Percentiles rank a stretch among this genome's conserved stretches.
Conservation (phyloP, 129 eudicot genomes). For the Gnaphalium uliginosum region DNA sequence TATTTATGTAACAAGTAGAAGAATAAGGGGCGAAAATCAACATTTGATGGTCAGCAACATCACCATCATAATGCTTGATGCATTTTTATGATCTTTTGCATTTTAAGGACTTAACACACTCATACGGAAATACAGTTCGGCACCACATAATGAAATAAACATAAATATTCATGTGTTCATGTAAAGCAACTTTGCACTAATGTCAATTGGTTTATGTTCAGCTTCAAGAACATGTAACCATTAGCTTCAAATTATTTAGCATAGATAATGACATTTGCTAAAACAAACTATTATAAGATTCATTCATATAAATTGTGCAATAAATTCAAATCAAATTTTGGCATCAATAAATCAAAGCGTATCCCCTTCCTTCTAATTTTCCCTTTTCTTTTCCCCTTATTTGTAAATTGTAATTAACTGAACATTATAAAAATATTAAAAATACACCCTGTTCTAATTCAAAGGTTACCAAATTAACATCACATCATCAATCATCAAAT, state of each 20-base stretch:
- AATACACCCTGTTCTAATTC: background rate
- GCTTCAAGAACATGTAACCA: background rate
- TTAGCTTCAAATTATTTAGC: background rate
- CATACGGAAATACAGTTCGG: background rate
- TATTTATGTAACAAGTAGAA: slow-evolving; percentile 1
- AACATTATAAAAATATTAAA: background rate
- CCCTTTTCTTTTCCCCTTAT: background rate
- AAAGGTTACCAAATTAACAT: slow-evolving; percentile 11
- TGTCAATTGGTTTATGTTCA: background rate
- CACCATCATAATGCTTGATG: background rate
- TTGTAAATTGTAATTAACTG: background rate
- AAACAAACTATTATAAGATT: slow-evolving; percentile 2
- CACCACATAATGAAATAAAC: background rate
- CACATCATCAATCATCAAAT: background rate
- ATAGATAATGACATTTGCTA: background rate
- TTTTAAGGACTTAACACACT: background rate
- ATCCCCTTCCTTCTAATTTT: background rate
- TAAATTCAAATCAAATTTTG: slow-evolving; percentile 7
- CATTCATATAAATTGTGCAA: background rate
- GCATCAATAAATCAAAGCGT: background rate
- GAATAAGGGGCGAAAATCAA: background rate
- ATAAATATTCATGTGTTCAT: background rate
- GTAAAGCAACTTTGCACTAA: background rate
- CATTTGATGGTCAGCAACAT: slow-evolving; percentile 1
- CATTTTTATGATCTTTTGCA: background rate